Conservation (phyloP, 768 basidiomycete genomes). For the Suillus paluster region DNA sequence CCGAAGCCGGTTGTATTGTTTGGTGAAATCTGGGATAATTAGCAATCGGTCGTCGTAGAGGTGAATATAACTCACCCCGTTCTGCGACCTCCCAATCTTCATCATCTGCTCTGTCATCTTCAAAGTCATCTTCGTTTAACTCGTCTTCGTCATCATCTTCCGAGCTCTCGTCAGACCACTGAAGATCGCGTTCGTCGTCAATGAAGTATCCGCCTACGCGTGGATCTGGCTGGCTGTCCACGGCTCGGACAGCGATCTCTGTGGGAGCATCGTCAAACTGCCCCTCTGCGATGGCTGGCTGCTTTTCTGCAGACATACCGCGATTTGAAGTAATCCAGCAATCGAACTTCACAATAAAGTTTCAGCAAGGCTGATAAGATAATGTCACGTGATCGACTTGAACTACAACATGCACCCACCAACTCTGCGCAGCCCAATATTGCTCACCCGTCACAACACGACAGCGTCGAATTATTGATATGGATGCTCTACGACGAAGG, state of each 20-base stretch:
- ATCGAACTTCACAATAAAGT: background rate
- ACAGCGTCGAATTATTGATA: slow-evolving; percentile 9
- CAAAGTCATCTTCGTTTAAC: slow-evolving; percentile 54
- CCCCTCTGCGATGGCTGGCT: slow-evolving; percentile 44
- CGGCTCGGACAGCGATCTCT: slow-evolving; percentile 21
- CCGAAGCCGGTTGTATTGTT: slow-evolving; percentile 93
- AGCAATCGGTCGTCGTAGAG: slow-evolving; percentile 1
- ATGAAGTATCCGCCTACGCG: slow-evolving; percentile 46
- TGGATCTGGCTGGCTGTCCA: slow-evolving; percentile 26
- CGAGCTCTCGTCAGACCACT: slow-evolving; percentile 34
- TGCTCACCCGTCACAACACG: slow-evolving; percentile 8
- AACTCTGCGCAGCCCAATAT: slow-evolving; percentile 9
- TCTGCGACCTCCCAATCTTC: slow-evolving; percentile 91
- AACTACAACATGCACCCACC: background rate
- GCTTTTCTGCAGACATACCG: slow-evolving; percentile 23
- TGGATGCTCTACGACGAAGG: slow-evolving; percentile 46
- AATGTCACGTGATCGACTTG: background rate
- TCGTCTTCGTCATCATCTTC: slow-evolving; percentile 25
- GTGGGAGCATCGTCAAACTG: slow-evolving; percentile 64
- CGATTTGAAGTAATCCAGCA: background rate
- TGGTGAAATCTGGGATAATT: slow-evolving; percentile 85
- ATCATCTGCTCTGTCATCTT: slow-evolving; percentile 72
- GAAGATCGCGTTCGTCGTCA: slow-evolving; percentile 41
- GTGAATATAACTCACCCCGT: slow-evolving; percentile 54
- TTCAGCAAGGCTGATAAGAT: slow-evolving; percentile 1